phyloP scores from a whole-genome alignment of 768 basidiomycete genomes.

The Hypsizygus marmoreus region DNA sequence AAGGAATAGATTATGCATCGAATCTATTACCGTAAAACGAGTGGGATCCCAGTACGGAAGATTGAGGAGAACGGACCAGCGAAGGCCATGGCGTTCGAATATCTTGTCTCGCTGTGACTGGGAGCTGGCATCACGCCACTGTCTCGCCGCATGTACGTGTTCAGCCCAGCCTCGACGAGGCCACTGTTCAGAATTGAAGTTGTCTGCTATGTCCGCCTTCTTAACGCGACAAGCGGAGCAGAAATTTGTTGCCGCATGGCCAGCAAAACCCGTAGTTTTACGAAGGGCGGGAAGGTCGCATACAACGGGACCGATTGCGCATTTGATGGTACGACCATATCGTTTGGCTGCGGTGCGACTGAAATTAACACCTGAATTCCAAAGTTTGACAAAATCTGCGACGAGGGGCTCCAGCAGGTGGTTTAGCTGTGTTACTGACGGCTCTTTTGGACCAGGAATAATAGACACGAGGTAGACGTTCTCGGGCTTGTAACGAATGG shows the following conservation, averaged over 20 bases:
- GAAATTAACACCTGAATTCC: constrained; percentile 31
- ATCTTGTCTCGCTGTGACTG: constrained; percentile 5
- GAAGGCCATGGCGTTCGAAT: constrained; percentile 23
- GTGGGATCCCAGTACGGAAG: constrained; percentile 38
- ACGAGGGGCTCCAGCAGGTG: constrained; percentile 40
- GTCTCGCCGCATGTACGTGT: constrained; percentile 12
- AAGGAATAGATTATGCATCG: constrained; percentile 40
- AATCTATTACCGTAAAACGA: constrained; percentile 29
- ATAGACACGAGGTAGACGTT: constrained; percentile 41
- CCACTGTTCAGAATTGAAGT: constrained; percentile 19
- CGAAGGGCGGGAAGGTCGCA: constrained; percentile 38
- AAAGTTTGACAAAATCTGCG: constrained; percentile 35
- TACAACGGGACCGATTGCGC: constrained; percentile 31
- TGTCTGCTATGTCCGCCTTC: constrained; percentile 17
- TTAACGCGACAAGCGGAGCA: constrained; percentile 22
- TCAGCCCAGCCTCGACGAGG: constrained; percentile 8
- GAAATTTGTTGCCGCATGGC: constrained; percentile 17
- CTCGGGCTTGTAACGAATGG: constrained; percentile 30
- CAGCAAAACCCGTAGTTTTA: constrained; percentile 29
- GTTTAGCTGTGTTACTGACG: constrained; percentile 33
- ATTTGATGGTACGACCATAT: constrained; percentile 27
- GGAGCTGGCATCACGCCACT: constrained; percentile 19
- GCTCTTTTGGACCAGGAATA: constrained; percentile 42
- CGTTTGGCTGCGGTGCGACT: constrained; percentile 20
- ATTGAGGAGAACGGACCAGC: constrained; percentile 27